Base-by-base conservation (phyloP, 2,329 filamentous ascomycete genomes). In the Curvularia hawaiiensis region DNA sequence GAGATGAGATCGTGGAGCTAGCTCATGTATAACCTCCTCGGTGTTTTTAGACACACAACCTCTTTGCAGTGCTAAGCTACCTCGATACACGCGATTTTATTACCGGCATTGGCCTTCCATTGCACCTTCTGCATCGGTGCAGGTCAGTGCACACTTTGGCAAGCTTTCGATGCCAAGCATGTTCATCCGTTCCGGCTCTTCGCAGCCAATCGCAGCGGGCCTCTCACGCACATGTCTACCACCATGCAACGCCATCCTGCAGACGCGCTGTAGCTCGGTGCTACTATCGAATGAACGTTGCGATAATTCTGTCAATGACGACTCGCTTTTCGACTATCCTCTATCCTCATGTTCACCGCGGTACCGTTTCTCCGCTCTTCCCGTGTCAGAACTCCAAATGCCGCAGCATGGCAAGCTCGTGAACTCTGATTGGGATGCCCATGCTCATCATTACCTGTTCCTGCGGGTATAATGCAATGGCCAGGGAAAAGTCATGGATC, bases 31-130 rank as follows among this genome's bases (percentile, higher is more conserved):
- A 6, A 10, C 16, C 35, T 38, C 16, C 35, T 9, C 3, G 14
- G 6, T 9, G 8, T 9, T 12, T 3, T 38, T 2, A 16, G 35
- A 38, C 35, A 9, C 35, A 3, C 35, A 38, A 8, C 35, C 2
- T 45, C 39, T 20, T 33, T n/a, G 79, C 24, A 28, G 8, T 28
- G 14, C 20, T 14, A 5, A 44, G 14, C 7, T 44, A 9, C 26
- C 41, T 44, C 14, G 26, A 44, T 18, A 18, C 14, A 44, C 5
- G 11, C 14, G 14, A 44, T 28, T n/a, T 5, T 18, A 44, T 26
- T n/a, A 52, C 80, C 71, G 35, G 66, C 75, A 59, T 82, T 82
- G 18, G 52, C 35, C 46, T 45, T 47, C 52, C 7, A n/a, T 18
- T 24, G 46, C 45, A 58, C 52, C 59, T 59, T 47, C 56, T 50